Evolutionary conservation across 129 eudicot genomes (phyloP).

Genomic region (Artemisia argyi): DNA sequence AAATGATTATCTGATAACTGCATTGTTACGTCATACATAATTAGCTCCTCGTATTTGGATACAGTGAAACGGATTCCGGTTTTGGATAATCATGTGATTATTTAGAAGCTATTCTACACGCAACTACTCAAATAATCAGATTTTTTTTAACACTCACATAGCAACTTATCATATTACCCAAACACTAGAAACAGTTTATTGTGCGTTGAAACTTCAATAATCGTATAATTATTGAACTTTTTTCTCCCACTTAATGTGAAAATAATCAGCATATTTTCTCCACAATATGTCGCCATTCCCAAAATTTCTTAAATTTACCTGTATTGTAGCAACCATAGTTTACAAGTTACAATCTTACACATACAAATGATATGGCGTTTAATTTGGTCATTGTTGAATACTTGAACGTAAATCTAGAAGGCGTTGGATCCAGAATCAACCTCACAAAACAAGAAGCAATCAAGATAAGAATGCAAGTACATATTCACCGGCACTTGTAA

Average conservation of each 20-base stretch:
- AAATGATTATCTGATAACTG: too few relatives aligned
- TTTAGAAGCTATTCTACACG: too few relatives aligned
- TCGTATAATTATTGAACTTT: conserved; percentile 31
- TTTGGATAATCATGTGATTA: too few relatives aligned
- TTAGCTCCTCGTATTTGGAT: too few relatives aligned
- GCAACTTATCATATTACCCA: not conserved
- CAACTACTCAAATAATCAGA: too few relatives aligned
- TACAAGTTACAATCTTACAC: not conserved
- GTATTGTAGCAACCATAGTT: conserved; percentile 4
- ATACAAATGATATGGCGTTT: not conserved
- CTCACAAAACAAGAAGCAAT: conserved; percentile 5
- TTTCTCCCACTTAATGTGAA: conserved; percentile 72
- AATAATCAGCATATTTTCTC: conserved; percentile 81
- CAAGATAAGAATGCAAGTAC: not conserved
- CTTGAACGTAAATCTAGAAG: not conserved
- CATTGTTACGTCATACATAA: too few relatives aligned
- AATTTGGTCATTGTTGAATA: not conserved
- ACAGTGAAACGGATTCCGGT: too few relatives aligned
- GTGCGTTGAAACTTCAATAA: not conserved
- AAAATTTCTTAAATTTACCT: not conserved
- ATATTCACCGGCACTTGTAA: not conserved
- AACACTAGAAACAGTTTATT: not conserved
- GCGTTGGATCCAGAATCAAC: not conserved
- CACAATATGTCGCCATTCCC: conserved; percentile 78
- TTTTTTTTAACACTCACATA: too few relatives aligned